Percentiles rank a stretch among this genome's conserved stretches.
These are phyloP conservation scores for Dendryphion nanum DNA, from an alignment of 2,329 filamentous ascomycete genomes.

Conservation along the genomic window DNA sequence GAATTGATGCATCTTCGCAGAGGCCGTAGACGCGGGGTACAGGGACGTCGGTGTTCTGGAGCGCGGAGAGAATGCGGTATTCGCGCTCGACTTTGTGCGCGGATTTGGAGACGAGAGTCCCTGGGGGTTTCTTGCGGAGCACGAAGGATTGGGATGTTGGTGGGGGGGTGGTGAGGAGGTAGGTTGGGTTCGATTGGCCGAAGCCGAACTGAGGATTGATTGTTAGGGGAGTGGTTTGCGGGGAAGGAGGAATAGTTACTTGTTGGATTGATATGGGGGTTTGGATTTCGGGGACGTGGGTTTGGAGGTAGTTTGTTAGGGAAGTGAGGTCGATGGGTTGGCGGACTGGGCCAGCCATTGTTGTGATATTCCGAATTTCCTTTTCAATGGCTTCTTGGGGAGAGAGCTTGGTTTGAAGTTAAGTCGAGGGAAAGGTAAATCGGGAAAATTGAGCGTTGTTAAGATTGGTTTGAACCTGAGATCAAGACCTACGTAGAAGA, in stretches of 20 bases:
- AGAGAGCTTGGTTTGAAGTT: too few species aligned
- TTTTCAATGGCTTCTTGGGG: too few species aligned
- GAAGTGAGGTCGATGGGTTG: slow-evolving; percentile 80
- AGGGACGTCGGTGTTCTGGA: slow-evolving; percentile 73
- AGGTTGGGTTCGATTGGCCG: slow-evolving; percentile 93
- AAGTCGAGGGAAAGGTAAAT: too few species aligned
- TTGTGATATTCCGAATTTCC: not conserved
- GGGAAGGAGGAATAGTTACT: slow-evolving; percentile 47
- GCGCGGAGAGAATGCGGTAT: slow-evolving; percentile 79
- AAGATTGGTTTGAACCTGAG: too few species aligned
- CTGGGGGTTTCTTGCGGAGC: slow-evolving; percentile 91
- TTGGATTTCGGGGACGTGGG: slow-evolving; percentile 76
- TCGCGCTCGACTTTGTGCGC: slow-evolving; percentile 94
- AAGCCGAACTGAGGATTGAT: slow-evolving; percentile 85
- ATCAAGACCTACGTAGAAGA: too few species aligned
- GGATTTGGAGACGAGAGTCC: slow-evolving; percentile 82
- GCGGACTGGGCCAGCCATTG: slow-evolving; percentile 78
- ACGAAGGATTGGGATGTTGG: slow-evolving; percentile 70
- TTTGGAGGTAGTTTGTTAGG: slow-evolving; percentile 72
- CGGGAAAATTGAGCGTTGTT: too few species aligned
- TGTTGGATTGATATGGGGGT: slow-evolving; percentile 82
- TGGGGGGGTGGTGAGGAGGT: slow-evolving; percentile 76
- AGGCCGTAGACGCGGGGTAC: slow-evolving; percentile 79
- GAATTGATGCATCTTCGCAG: slow-evolving; percentile 72
- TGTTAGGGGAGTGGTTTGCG: not conserved